phyloP scores from a whole-genome alignment of 768 basidiomycete genomes.

The Pisolithus tinctorius region DNA sequence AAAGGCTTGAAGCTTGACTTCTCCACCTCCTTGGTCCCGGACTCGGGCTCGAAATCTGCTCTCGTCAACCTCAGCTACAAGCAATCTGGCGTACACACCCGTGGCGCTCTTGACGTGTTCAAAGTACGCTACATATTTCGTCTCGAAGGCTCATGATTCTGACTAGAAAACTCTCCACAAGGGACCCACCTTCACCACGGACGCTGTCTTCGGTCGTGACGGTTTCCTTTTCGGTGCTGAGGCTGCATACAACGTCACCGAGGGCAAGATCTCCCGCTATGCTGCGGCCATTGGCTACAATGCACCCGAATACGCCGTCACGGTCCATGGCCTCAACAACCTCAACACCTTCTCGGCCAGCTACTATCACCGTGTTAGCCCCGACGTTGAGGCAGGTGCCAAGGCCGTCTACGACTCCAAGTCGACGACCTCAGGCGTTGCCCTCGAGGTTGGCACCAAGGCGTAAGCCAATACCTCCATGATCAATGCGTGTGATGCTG shows the following conservation, averaged over 20 bases:
- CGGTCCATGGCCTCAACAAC: conserved; percentile 92
- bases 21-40: conserved; percentile 73
- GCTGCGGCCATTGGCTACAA: conserved; percentile 91
- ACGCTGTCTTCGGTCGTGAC: conserved; percentile 91
- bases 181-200: conserved; percentile 97
- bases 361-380: conserved; percentile 95
- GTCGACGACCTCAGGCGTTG: conserved; percentile 77
- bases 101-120: conserved; percentile 87
- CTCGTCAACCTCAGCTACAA: conserved; percentile 85
- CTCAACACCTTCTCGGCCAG: conserved; percentile 88
- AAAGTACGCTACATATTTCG: conserved; percentile 49
- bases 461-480: conserved; percentile 46
- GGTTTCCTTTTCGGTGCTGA: conserved; percentile 97
- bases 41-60: conserved; percentile 81
- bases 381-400: conserved; percentile 90
- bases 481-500: not conserved
- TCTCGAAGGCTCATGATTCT: not conserved
- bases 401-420: conserved; percentile 97
- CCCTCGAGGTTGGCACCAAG: conserved; percentile 93
- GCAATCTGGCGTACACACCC: conserved; percentile 92
- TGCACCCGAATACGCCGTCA: conserved; percentile 92
- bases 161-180: conserved; percentile 24
- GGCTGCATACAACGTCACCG: conserved; percentile 93
- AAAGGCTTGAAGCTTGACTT: conserved; percentile 97
- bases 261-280: conserved; percentile 88